Evolutionary conservation across 2,329 filamentous ascomycete genomes (phyloP), one percentile per base, ranked within the genome.

Genomic region (Botrytis fragariae): DNA sequence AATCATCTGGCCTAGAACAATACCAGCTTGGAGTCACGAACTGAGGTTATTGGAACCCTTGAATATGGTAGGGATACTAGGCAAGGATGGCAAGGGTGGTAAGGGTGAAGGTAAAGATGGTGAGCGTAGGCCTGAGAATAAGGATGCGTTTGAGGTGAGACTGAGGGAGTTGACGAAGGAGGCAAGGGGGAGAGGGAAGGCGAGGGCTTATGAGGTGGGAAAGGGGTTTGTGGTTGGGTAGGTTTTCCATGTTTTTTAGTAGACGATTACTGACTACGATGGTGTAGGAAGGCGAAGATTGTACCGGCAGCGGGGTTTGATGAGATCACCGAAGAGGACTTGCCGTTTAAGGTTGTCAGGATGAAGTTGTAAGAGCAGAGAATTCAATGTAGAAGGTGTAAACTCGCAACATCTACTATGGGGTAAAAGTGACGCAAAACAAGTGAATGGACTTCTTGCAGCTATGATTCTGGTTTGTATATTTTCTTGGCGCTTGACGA

Each of bases 1-100:
- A 18, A 77, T 78, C 45, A 60, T 73, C 29, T 77, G 76, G 76
- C 74, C 73, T 0, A 73, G 75, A 8, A 61, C 42, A 14, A 71
- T 73, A 35, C 59, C 74, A 25, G 68, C 51, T n/a, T 61, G 68
- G 25, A 64, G 60, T 18, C 73, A 77, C 29, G 76, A 78, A 67
- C 48, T 67, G 45, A 74, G 74, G 29, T 18, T 74, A 14, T 57
- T 78, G 29, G 72, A 77, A 35, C 74, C 77, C 14, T 44, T 77
- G 44, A 65, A 65, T 59, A 75, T 76, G 71, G 74, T 76, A 5
- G 72, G 60, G n/a, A 61, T 73, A 0, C 48, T 77, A 51, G 72
- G 60, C 12, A 44, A 29, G 7, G n/a, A 57, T 4, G 25, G 3
- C 14, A 29, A 57, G 3, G n/a, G 16, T 18, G 3, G 14, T 18